Evolutionary conservation across 2,329 filamentous ascomycete genomes (phyloP).

Genomic region (Microsporum canis): DNA sequence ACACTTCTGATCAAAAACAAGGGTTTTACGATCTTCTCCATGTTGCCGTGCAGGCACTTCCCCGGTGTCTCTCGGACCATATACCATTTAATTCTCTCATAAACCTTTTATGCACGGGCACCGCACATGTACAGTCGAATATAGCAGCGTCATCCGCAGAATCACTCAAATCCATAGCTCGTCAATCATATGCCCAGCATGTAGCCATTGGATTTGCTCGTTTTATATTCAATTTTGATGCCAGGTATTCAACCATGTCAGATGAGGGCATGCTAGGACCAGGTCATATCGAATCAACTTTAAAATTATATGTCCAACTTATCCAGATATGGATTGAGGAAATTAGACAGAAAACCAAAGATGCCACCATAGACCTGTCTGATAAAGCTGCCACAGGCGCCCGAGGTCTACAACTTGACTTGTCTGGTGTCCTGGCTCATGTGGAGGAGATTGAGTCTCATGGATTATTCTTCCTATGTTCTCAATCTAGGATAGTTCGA

Average conservation of each 20-base stretch:
- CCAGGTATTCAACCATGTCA: constrained; percentile 93
- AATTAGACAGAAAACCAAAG: constrained; percentile 73
- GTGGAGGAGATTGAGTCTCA: constrained; percentile 96
- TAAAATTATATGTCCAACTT: constrained; percentile 85
- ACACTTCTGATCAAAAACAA: constrained; percentile 70
- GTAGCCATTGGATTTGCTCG: constrained; percentile 93
- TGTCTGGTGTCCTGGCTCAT: constrained; percentile 80
- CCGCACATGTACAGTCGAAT: constrained; percentile 83
- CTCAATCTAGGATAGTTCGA: constrained; percentile 80
- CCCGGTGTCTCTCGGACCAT: constrained; percentile 80
- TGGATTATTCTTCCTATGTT: constrained; percentile 93
- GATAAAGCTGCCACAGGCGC: constrained; percentile 56
- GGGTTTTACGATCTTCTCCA: constrained; percentile 92
- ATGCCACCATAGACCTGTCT: constrained; percentile 52
- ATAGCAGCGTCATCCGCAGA: constrained; percentile 87
- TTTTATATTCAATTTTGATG: constrained; percentile 98
- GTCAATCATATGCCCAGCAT: constrained; percentile 84
- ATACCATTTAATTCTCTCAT: constrained; percentile 90
- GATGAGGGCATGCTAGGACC: constrained; percentile 93
- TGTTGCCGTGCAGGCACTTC: constrained; percentile 87
- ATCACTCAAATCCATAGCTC: constrained; percentile 87
- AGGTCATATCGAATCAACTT: constrained; percentile 85
- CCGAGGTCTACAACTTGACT: constrained; percentile 64
- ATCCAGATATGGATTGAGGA: constrained; percentile 97
- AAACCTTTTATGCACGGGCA: constrained; percentile 90